Base-by-base conservation (phyloP, 2,329 filamentous ascomycete genomes). In the Celoporthe dispersa region DNA sequence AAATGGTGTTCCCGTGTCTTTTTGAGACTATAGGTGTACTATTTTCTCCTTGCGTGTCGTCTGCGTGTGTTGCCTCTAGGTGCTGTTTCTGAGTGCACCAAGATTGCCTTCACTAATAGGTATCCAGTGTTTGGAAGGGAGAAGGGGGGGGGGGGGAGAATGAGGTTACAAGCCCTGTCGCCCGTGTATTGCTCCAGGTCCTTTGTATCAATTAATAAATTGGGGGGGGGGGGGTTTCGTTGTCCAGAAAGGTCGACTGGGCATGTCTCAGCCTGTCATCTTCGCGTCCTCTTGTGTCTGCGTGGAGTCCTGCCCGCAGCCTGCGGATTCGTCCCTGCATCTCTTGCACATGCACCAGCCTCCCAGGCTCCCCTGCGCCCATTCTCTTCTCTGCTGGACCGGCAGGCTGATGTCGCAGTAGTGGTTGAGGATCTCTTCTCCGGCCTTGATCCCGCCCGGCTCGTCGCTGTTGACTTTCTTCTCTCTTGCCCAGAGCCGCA, bases 271-370 rank as follows among this genome's bases (percentile, higher is more conserved):
- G 35, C 41, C 57, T 1, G 66, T 31, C 57, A 62, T 39, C n/a
- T 31, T 62, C 19, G 55, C 41, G 41, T 68, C 66, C 33, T 63
- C 66, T 35, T 63, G 57, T 22, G 28, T 35, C 3, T 44, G 16
- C 22, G 57, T 57, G 59, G 28, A 37, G 33, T 65, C 41, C 35
- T 25, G 28, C 14, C 37, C 53, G 51, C 22, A 16, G 31, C 28
- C 28, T 1, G 80, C 81, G 2, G 86, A 88, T 79, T 98, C 95
- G 77, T 87, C 90, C 33, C 90, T 82, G 80, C 96, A 99, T 73
- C 96, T 87, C 71, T 87, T 83, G 81, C 96, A 99, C 85, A 93
- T 90, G 81, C 96, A 99, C 80, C 89, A 90, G 0, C 96, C 96
- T 0, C 96, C 96, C 66, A 99, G 83, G 70, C 94, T 94, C 6